Conservation (phyloP, 768 basidiomycete species). For the Cystobasidium ongulense region DNA sequence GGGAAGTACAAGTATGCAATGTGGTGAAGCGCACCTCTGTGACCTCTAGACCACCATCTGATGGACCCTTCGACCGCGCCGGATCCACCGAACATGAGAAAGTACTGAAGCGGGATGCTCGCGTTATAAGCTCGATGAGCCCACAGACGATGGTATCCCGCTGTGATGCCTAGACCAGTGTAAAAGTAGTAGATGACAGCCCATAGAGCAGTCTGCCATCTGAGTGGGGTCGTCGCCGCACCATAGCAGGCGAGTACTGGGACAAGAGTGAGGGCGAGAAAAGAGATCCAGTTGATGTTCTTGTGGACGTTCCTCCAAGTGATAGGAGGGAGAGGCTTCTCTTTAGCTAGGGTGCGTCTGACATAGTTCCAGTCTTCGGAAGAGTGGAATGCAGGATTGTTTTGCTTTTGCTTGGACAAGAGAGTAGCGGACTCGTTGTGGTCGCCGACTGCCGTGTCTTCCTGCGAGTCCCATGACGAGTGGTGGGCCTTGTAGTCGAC, state of each 20-base stretch:
- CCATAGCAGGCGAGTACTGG: constrained; percentile 66
- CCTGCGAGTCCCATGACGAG: constrained; percentile 3
- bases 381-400: not conserved
- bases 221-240: constrained; percentile 54
- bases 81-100: constrained; percentile 72
- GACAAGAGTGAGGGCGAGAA: constrained; percentile 53
- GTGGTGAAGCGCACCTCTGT: constrained; percentile 60
- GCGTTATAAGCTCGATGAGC: constrained; percentile 95
- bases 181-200: constrained; percentile 66
- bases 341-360: constrained; percentile 46
- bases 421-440: not conserved
- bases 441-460: constrained; percentile 6
- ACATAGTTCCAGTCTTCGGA: constrained; percentile 43
- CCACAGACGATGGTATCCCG: constrained; percentile 93
- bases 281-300: constrained; percentile 46
- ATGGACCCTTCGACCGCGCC: constrained; percentile 95
- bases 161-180: constrained; percentile 74
- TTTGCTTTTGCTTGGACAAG: not conserved
- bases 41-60: constrained; percentile 97
- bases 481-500: constrained; percentile 1
- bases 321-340: constrained; percentile 49
- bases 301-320: constrained; percentile 45
- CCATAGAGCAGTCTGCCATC: constrained; percentile 69
- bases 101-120: constrained; percentile 70
- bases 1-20: not conserved